Conservation (phyloP, 2,329 filamentous ascomycete species). For the Calonectria multiphialidica region DNA sequence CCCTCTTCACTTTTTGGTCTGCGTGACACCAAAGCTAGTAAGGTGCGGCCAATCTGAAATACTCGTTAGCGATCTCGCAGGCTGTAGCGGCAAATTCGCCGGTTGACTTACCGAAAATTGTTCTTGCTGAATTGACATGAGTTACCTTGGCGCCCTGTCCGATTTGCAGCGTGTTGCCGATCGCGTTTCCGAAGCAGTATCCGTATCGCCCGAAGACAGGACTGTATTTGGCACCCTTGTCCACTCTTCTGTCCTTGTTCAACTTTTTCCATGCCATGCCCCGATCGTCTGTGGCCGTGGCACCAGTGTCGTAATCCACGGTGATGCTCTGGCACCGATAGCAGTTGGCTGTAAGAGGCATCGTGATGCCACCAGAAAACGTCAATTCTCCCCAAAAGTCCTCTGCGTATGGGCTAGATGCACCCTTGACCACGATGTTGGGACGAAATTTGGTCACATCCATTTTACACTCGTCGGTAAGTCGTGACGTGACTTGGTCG, state of each 20-base stretch:
- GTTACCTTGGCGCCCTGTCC: slow-evolving; percentile 32
- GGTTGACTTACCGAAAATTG: slow-evolving; percentile 32
- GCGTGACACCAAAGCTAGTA: slow-evolving; percentile 26
- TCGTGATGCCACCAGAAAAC: slow-evolving; percentile 29
- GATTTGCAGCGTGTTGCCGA: slow-evolving; percentile 1
- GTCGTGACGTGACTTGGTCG: slow-evolving; percentile 29
- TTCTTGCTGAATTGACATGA: slow-evolving; percentile 28
- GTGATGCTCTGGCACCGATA: slow-evolving; percentile 42
- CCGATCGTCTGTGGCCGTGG: slow-evolving; percentile 32
- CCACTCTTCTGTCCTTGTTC: slow-evolving; percentile 40
- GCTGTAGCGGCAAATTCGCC: fast-evolving
- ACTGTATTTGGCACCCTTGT: slow-evolving; percentile 38
- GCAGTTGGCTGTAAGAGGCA: slow-evolving; percentile 38
- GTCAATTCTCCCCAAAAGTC: slow-evolving; percentile 39
- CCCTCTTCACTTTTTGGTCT: slow-evolving; percentile 20
- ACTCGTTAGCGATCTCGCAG: background rate
- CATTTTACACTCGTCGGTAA: slow-evolving; percentile 27
- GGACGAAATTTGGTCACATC: slow-evolving; percentile 42
- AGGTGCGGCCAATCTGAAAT: slow-evolving; percentile 36
- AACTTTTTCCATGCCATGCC: slow-evolving; percentile 40
- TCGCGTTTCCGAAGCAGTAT: slow-evolving; percentile 34
- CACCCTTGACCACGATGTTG: slow-evolving; percentile 38
- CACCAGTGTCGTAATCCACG: slow-evolving; percentile 37
- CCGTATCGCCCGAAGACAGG: slow-evolving; percentile 42
- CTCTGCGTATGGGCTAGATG: slow-evolving; percentile 31